Evolutionary conservation across 2,329 filamentous ascomycete species (phyloP).

Genomic region (Penicillium sp.): DNA sequence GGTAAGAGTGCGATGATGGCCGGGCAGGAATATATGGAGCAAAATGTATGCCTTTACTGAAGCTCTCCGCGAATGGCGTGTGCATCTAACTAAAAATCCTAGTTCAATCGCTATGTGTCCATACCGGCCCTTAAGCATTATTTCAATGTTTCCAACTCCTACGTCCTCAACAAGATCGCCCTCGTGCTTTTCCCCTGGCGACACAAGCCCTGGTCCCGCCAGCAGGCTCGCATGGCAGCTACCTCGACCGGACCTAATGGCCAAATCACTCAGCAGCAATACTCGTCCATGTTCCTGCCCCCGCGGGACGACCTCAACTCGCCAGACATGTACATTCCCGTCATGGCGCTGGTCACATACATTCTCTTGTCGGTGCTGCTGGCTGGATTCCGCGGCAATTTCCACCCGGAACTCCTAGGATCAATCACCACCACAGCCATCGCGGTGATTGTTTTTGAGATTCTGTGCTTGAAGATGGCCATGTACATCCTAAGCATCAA

Average conservation of each 20-base stretch:
- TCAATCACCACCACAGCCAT: constrained; percentile 83
- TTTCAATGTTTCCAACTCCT: constrained; percentile 98
- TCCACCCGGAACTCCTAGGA: constrained; percentile 89
- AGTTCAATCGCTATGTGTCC: constrained; percentile 82
- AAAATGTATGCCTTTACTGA: constrained; percentile 65
- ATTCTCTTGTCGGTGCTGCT: constrained; percentile 89
- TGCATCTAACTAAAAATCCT: background rate
- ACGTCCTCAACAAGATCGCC: constrained; percentile 88
- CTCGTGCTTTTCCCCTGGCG: constrained; percentile 97
- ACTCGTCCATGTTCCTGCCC: constrained; percentile 67
- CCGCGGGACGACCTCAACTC: constrained; percentile 95
- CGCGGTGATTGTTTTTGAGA: constrained; percentile 80
- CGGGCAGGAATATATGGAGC: constrained; percentile 90
- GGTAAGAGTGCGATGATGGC: constrained; percentile 88
- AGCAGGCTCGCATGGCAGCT: constrained; percentile 61
- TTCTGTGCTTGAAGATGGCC: constrained; percentile 83
- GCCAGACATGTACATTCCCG: constrained; percentile 98
- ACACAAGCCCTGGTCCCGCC: constrained; percentile 94
- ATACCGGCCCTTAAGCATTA: constrained; percentile 94
- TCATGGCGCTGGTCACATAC: constrained; percentile 97
- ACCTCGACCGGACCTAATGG: constrained; percentile 50
- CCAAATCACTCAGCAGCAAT: constrained; percentile 59
- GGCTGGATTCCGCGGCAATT: constrained; percentile 83
- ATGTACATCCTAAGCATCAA: constrained; percentile 93
- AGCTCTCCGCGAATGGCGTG: background rate